Percentiles rank a stretch among this genome's conserved stretches.
Conservation (phyloP, 2,329 filamentous ascomycete genomes). For the Cytospora piceicola region DNA sequence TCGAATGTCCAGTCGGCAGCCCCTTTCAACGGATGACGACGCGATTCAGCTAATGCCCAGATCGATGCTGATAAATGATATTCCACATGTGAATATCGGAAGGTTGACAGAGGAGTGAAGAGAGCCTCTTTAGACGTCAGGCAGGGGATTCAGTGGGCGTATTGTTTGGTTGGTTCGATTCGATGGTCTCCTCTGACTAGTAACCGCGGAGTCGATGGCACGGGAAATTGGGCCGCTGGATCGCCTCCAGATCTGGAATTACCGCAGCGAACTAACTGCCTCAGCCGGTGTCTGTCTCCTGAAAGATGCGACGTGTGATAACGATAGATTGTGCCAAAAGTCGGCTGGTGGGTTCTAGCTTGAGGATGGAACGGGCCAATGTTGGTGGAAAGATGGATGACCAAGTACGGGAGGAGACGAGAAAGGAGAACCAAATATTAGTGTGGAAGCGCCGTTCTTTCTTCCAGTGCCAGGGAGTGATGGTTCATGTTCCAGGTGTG, state of each 20-base stretch:
- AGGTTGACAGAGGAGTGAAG: constrained; percentile 8
- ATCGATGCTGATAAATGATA: constrained; percentile 7
- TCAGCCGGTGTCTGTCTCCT: constrained; percentile 24
- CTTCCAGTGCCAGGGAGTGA: neutral
- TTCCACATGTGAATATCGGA: constrained; percentile 20
- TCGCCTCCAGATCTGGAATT: constrained; percentile 30
- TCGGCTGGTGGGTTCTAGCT: constrained; percentile 7
- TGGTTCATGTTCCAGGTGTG: constrained; percentile 3
- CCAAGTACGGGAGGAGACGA: neutral
- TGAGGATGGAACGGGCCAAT: neutral
- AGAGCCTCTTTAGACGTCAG: constrained; percentile 15
- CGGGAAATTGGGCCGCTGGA: constrained; percentile 30
- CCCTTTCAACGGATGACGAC: constrained; percentile 12
- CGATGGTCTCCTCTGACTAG: constrained; percentile 1
- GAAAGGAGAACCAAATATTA: neutral
- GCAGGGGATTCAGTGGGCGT: constrained; percentile 13
- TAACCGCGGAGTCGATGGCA: constrained; percentile 20
- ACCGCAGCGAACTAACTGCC: constrained; percentile 25
- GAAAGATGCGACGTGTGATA: constrained; percentile 15
- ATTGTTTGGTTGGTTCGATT: constrained; percentile 20
- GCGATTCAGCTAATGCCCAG: constrained; percentile 5
- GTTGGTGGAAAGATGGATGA: constrained; percentile 7
- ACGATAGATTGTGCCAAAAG: constrained; percentile 7
- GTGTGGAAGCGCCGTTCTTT: neutral
- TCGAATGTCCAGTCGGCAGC: constrained; percentile 4